Evolutionary conservation across 345 rosid genomes (phyloP), one percentile per base, ranked within the genome.

Genomic region (Camelina laxa): DNA sequence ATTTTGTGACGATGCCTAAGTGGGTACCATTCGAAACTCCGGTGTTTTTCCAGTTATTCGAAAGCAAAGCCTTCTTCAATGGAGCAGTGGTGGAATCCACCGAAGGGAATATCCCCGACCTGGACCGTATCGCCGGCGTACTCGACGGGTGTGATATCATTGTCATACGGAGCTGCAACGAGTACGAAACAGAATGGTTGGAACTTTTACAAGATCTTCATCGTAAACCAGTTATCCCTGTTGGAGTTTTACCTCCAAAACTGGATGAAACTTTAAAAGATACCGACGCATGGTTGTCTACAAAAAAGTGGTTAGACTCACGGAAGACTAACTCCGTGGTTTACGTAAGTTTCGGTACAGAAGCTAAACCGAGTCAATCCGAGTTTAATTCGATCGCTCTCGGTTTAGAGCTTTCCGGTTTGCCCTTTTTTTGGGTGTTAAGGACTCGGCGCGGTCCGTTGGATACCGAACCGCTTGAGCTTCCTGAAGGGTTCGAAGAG

Each of bases 131-230:
- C 1, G 53, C 48, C 4, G 27, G 53, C 8, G 54, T 65, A 0
- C 3, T 73, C 13, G 64, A 67, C 24, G 57, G 67, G 0, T 78
- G 84, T 50, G 89, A 87, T 14, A 27, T 70, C 11, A 63, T 87
- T 6, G 65, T 49, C 14, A 6, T 83, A 6, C 73, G 87, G 13
- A 88, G 88, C 76, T 81, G 84, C 9, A 69, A 67, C 5, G 92
- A 85, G 79, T 47, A 82, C 16, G 92, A 90, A 50, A 72, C 75
- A 0, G 81, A 86, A 51, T 88, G 85, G 87, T 31, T 90, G 10
- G 20, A 49, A 15, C 77, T 85, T 7, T 19, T 82, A 0, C 67
- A 31, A 1, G 41, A 85, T 15, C 61, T 86, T 41, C 63, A 66
- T 47, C 6, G 41, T 1, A 86, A 79, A 58, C 84, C 82, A 4